Evolutionary conservation across 1,139 yeast species (phyloP), one percentile per base, ranked within the genome.

Genomic region (Protomyces inundatus): DNA sequence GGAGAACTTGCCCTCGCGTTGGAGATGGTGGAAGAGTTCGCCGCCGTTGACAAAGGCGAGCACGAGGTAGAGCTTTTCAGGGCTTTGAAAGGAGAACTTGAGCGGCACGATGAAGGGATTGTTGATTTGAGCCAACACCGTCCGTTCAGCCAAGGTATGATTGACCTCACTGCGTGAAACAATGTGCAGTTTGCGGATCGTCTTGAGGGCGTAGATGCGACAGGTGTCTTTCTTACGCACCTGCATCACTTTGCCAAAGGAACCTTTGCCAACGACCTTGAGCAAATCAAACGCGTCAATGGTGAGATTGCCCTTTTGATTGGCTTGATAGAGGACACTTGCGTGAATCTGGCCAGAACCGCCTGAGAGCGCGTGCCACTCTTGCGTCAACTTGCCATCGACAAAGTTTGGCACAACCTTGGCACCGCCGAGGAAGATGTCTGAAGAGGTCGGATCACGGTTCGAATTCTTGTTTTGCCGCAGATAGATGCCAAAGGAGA

Each of bases 21-120:
- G 98, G 69, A 93, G 80, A 76, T 93, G 98, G 78, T 89, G 93
- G 76, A 93, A 95, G 68, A 93, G 80, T 75, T 93, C 99, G 61
- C 99, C 99, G 66, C 99, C 99, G 73, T 93, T 93, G 69, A 93
- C 90, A 73, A 91, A 95, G 35, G 96, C 90, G 58, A 95, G 79
- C 4, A 93, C 98, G 56, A 93, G 78, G 72, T 93, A 93, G 50
- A 93, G 78, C 73, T 95, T 95, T 72, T 91, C 98, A 10, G 93
- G 93, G n/a, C 91, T 84, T 77, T 93, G 98, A 80, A 95, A 93
- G 33, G 95, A 87, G 76, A 93, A 93, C 77, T 93, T 93, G 69
- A 93, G 80, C 6, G 98, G 98, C n/a, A 93, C 98, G 73, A 93
- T 90, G 74, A 95, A 95, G n/a, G 98, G 98, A 72, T 91, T 89